A percentile compares a stretch with the other conserved stretches of the same genome.
Conservation (phyloP, 129 eudicot genomes). For the Tanacetum coccineum region DNA sequence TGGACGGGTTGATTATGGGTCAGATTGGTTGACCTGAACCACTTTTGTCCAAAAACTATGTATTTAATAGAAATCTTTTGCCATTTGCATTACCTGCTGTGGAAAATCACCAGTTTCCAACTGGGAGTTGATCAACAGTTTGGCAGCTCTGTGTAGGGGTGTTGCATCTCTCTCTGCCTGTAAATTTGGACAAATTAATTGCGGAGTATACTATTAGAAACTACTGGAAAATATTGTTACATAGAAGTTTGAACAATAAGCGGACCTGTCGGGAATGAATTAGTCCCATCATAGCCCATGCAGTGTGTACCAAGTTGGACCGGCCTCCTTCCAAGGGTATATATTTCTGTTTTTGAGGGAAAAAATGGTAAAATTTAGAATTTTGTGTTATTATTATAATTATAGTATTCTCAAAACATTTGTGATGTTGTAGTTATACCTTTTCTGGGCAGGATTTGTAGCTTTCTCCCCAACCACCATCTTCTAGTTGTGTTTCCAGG, state of each 20-base stretch:
- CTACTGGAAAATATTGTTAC: slow-evolving; percentile 37
- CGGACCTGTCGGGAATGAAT: slow-evolving; percentile 77
- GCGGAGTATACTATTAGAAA: background rate
- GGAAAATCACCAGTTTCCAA: slow-evolving; percentile 80
- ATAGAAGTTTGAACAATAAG: background rate
- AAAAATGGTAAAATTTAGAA: slow-evolving; percentile 46
- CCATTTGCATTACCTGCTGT: slow-evolving; percentile 80
- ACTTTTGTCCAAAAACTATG: background rate
- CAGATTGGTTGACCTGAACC: background rate
- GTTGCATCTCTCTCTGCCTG: slow-evolving; percentile 61
- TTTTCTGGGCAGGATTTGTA: slow-evolving; percentile 75
- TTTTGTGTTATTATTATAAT: slow-evolving; percentile 43
- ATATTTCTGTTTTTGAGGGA: slow-evolving; percentile 45
- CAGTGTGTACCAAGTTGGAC: slow-evolving; percentile 78
- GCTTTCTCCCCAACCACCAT: slow-evolving; percentile 99
- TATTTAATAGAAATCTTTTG: too few relatives aligned
- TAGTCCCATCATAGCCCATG: slow-evolving; percentile 88
- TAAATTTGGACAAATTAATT: background rate
- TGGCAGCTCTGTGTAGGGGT: slow-evolving; percentile 70
- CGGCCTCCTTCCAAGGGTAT: slow-evolving; percentile 59
- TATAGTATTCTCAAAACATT: background rate
- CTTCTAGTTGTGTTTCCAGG: slow-evolving; percentile 45
- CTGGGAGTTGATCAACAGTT: slow-evolving; percentile 77
- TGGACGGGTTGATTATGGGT: background rate
- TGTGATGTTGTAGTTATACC: slow-evolving; percentile 38